phyloP scores from a whole-genome alignment of 2,329 filamentous ascomycete genomes.

The Stagonosporopsis rhizophila region DNA sequence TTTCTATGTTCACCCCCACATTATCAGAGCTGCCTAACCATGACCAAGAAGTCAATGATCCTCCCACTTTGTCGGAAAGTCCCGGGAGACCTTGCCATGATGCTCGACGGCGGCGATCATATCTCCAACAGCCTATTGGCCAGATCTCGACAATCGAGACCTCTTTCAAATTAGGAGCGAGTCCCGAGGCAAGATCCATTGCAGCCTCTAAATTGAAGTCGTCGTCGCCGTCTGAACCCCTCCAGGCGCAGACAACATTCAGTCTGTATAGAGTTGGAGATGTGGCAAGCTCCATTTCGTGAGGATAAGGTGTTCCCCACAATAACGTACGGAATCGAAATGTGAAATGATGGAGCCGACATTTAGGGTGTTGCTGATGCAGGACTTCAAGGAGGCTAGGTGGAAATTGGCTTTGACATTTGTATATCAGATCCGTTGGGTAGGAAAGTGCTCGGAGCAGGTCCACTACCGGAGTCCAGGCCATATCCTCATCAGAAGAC shows the following conservation, averaged over 20 bases:
- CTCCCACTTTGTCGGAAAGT: slow-evolving; percentile 9
- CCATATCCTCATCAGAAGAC: slow-evolving; percentile 26
- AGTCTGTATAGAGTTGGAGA: slow-evolving; percentile 28
- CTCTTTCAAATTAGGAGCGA: slow-evolving; percentile 33
- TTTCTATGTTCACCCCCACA: slow-evolving; percentile 12
- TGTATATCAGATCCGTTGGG: slow-evolving; percentile 28
- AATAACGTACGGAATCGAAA: slow-evolving; percentile 30
- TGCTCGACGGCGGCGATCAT: slow-evolving; percentile 1
- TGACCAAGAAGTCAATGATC: slow-evolving; percentile 27
- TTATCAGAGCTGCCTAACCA: neutral
- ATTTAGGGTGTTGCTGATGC: slow-evolving; percentile 24
- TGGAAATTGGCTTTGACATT: slow-evolving; percentile 30
- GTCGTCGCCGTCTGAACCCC: slow-evolving; percentile 27
- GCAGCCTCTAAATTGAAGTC: slow-evolving; percentile 32
- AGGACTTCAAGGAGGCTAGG: slow-evolving; percentile 26
- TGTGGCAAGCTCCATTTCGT: slow-evolving; percentile 34
- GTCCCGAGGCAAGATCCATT: slow-evolving; percentile 27
- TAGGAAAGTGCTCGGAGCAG: slow-evolving; percentile 20
- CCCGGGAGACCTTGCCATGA: slow-evolving; percentile 30
- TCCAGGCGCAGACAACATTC: slow-evolving; percentile 13
- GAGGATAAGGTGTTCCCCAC: slow-evolving; percentile 28
- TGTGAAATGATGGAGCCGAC: slow-evolving; percentile 29
- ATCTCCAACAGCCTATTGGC: neutral
- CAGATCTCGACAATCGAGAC: slow-evolving; percentile 15
- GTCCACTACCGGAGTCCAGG: slow-evolving; percentile 28